Conservation (phyloP, 2,329 filamentous ascomycete species). For the Penicillium sp. region DNA sequence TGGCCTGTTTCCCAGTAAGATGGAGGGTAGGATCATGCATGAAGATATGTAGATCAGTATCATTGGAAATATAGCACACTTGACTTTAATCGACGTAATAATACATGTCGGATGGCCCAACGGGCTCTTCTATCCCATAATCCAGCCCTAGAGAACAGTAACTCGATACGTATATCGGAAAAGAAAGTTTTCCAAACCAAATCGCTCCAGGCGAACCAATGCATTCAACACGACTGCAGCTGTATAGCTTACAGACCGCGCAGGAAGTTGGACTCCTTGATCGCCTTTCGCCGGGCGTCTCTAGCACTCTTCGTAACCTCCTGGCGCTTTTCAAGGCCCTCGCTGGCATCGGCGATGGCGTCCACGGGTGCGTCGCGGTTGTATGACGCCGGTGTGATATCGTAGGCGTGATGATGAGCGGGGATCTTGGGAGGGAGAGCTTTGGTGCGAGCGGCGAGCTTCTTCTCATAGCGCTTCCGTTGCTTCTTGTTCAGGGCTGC, state of each 20-base stretch:
- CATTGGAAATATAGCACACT: conserved; percentile 26
- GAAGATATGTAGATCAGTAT: conserved; percentile 9
- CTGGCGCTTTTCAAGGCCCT: conserved; percentile 34
- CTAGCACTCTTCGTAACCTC: conserved; percentile 45
- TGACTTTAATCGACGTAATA: conserved; percentile 26
- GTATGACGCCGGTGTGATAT: conserved; percentile 40
- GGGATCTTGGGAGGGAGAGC: conserved; percentile 40
- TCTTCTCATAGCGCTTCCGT: conserved; percentile 45
- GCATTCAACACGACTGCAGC: neutral
- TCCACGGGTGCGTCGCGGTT: conserved; percentile 27
- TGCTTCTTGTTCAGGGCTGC: conserved; percentile 46
- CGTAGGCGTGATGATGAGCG: conserved; percentile 42
- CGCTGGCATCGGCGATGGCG: conserved; percentile 31
- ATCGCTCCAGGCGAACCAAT: conserved; percentile 4
- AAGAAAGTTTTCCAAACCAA: conserved; percentile 6
- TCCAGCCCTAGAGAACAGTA: conserved; percentile 2
- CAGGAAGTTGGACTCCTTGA: conserved; percentile 47
- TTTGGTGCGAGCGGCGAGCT: conserved; percentile 40
- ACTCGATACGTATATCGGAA: conserved; percentile 7
- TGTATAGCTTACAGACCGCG: conserved; percentile 37
- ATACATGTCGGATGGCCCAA: conserved; percentile 25
- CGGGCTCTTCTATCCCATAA: conserved; percentile 3
- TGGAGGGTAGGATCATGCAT: neutral
- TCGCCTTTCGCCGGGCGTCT: conserved; percentile 43
- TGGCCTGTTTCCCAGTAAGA: conserved; percentile 24